Evolutionary conservation across 208 protist genomes (phyloP).

Genomic region (Sergeia podlipaevii): DNA sequence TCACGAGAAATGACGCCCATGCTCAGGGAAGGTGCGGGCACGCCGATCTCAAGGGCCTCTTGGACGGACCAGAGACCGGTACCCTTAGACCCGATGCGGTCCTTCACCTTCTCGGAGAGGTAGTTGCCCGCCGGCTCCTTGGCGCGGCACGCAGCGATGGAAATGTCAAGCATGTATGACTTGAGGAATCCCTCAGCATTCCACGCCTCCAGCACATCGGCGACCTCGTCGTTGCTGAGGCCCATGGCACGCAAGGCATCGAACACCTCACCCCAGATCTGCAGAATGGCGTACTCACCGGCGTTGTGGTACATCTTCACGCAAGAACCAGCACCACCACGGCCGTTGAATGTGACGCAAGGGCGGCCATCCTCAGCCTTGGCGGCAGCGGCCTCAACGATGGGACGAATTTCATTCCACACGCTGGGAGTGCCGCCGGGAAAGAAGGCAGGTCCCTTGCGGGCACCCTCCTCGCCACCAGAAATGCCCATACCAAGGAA

Average conservation of each 20-base stretch:
- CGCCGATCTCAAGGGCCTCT: conserved; percentile 91
- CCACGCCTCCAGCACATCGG: conserved; percentile 92
- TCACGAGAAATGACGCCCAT: conserved; percentile 93
- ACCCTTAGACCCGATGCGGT: conserved; percentile 97
- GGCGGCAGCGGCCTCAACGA: conserved; percentile 95
- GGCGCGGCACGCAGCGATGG: conserved; percentile 91
- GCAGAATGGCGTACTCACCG: conserved; percentile 99
- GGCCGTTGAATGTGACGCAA: conserved; percentile 95
- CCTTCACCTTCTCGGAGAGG: conserved; percentile 95
- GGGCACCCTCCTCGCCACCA: conserved; percentile 98
- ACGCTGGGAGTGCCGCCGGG: conserved; percentile 93
- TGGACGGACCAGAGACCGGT: conserved; percentile 96
- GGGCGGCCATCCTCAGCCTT: conserved; percentile 93
- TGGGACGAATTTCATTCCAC: conserved; percentile 92
- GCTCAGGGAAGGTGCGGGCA: conserved; percentile 89
- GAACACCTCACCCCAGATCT: conserved; percentile 96
- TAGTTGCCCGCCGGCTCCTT: conserved; percentile 85
- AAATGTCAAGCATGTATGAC: conserved; percentile 99
- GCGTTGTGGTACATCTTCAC: conserved; percentile 99
- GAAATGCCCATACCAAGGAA: conserved; percentile 98
- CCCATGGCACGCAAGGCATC: conserved; percentile 87
- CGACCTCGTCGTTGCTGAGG: conserved; percentile 92
- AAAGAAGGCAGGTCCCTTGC: conserved; percentile 98
- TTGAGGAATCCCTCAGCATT: conserved; percentile 92
- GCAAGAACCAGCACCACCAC: conserved; percentile 96